These are phyloP conservation scores for Dalbergia cochinchinensis DNA, from an alignment of 306 rosid species.

Conservation along the genomic window DNA sequence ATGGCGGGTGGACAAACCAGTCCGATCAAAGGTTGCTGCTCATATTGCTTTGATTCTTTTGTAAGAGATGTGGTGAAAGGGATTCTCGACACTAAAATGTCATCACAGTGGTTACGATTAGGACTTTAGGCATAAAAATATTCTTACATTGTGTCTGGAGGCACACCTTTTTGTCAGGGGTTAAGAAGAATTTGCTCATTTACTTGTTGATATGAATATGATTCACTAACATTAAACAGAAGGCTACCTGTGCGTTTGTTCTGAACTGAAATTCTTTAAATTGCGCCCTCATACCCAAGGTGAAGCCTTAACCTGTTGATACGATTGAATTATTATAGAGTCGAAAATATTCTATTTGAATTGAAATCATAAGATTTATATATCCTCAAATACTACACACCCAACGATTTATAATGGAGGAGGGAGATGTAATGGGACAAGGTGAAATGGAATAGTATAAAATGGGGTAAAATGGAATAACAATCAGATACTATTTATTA, in stretches of 20 bases:
- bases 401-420: neutral
- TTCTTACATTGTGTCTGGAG: constrained; percentile 41
- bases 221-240: constrained; percentile 58
- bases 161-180: constrained; percentile 55
- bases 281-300: constrained; percentile 22
- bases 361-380: no score
- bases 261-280: constrained; percentile 18
- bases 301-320: neutral
- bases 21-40: constrained; percentile 78
- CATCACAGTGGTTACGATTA: constrained; percentile 70
- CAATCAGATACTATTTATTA: no score
- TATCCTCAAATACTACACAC: neutral
- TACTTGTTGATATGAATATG: constrained; percentile 66
- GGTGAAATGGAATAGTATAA: no score
- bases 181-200: constrained; percentile 45
- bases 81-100: constrained; percentile 61
- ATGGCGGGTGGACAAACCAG: constrained; percentile 62
- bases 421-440: neutral
- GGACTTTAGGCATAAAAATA: constrained; percentile 59
- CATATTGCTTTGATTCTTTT: constrained; percentile 80
- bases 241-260: constrained; percentile 3
- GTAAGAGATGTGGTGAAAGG: constrained; percentile 74
- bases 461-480: no score
- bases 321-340: neutral
- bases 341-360: neutral